phyloP scores from a whole-genome alignment of 78 protist species.

The Emiliania huxleyi region DNA sequence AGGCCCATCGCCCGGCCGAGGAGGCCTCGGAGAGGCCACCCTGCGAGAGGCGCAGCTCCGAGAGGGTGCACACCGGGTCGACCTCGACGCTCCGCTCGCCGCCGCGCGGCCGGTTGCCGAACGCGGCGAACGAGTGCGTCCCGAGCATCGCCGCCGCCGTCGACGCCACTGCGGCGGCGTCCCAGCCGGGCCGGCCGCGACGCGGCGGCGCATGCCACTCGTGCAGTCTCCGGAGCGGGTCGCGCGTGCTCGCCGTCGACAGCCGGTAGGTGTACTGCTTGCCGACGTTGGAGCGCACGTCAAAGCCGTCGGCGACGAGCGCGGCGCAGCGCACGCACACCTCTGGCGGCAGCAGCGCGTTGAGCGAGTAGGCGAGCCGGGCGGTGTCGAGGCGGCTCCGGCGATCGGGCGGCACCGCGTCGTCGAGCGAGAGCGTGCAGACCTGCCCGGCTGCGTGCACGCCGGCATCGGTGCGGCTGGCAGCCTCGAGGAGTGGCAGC shows the following conservation, averaged over 20 bases:
- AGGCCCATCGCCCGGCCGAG: no score
- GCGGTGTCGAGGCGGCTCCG: neutral
- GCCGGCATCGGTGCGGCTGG: conserved; percentile 14
- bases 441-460: conserved; percentile 12
- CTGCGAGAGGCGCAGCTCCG: no score
- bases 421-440: neutral
- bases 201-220: neutral
- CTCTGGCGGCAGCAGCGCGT: neutral
- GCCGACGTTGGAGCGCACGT: neutral
- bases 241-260: neutral
- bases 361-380: neutral
- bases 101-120: neutral
- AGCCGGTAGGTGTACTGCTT: neutral
- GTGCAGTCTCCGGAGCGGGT: neutral
- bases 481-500: neutral
- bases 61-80: no score
- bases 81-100: no score
- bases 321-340: neutral
- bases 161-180: neutral
- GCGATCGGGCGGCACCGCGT: neutral
- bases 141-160: neutral
- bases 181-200: neutral
- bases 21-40: no score
- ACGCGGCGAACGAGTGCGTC: neutral
- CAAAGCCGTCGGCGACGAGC: neutral